These are phyloP conservation scores for Ogataea methylovora DNA, from an alignment of 805 yeast genomes.

Conservation along the genomic window DNA sequence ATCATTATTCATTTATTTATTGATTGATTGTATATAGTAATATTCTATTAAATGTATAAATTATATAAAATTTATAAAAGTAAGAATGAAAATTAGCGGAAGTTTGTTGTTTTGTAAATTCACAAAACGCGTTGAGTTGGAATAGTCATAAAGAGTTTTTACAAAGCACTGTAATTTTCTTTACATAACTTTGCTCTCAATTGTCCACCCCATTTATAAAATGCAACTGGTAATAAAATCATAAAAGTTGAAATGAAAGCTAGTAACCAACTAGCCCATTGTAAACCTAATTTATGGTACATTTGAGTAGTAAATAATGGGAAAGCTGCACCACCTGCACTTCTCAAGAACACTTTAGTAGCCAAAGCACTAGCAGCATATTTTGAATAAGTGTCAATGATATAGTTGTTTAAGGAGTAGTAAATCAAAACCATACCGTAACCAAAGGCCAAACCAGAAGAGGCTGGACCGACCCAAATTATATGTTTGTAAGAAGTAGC, in stretches of 20 bases:
- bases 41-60: too few species aligned
- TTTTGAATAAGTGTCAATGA: constrained; percentile 82
- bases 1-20: too few species aligned
- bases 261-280: constrained; percentile 76
- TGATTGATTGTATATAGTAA: too few species aligned
- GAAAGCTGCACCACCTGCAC: constrained; percentile 84
- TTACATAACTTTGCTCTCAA: constrained; percentile 61
- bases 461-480: constrained; percentile 60
- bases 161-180: constrained; percentile 45
- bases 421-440: constrained; percentile 56
- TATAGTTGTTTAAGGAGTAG: constrained; percentile 64
- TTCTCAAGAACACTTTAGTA: constrained; percentile 71
- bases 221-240: constrained; percentile 65
- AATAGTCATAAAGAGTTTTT: too few species aligned
- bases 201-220: constrained; percentile 57
- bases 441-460: constrained; percentile 52
- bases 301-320: constrained; percentile 76
- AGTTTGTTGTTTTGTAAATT: too few species aligned
- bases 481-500: constrained; percentile 66
- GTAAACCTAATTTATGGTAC: constrained; percentile 66
- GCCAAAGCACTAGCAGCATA: constrained; percentile 78
- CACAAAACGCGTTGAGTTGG: too few species aligned
- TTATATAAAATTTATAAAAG: too few species aligned
- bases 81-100: too few species aligned
- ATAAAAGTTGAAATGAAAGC: constrained; percentile 74